phyloP scores from a whole-genome alignment of 768 basidiomycete genomes.

The Lactarius psammicola region DNA sequence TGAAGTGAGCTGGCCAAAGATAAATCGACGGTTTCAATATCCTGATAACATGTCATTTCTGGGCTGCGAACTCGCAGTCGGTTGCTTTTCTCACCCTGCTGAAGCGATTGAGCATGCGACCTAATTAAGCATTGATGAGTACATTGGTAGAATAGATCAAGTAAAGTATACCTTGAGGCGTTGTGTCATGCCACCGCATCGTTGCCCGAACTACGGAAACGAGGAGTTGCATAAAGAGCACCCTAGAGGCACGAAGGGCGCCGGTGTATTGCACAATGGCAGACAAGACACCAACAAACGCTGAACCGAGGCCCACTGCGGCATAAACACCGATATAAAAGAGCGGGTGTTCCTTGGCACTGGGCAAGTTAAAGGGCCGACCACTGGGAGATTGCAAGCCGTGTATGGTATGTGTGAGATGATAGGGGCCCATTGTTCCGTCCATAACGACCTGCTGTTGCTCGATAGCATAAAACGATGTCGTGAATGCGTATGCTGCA shows the following conservation, averaged over 20 bases:
- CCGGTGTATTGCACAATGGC: constrained; percentile 60
- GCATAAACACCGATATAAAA: constrained; percentile 73
- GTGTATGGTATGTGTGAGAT: constrained; percentile 27
- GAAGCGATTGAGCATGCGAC: constrained; percentile 85
- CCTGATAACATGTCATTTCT: constrained; percentile 39
- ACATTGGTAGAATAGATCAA: constrained; percentile 7
- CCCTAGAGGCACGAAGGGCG: constrained; percentile 42
- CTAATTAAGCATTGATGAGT: constrained; percentile 36
- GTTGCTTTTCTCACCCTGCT: constrained; percentile 49
- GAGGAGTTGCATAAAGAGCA: constrained; percentile 52
- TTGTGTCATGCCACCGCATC: constrained; percentile 82
- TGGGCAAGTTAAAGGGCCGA: constrained; percentile 38
- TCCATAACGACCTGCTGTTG: constrained; percentile 32
- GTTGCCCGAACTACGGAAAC: constrained; percentile 74
- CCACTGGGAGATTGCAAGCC: constrained; percentile 14
- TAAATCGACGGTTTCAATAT: constrained; percentile 84
- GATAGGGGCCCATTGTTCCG: constrained; percentile 30
- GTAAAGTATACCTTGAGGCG: constrained; percentile 60
- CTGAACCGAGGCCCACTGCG: constrained; percentile 52
- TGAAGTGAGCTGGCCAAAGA: constrained; percentile 67
- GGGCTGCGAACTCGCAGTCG: not conserved
- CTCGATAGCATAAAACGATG: constrained; percentile 31
- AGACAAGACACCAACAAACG: constrained; percentile 47
- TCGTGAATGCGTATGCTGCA: constrained; percentile 27
- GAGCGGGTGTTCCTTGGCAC: constrained; percentile 57